Evolutionary conservation across 257 asterid genomes (phyloP).

Genomic region (Nicotiana tomentosiformis): DNA sequence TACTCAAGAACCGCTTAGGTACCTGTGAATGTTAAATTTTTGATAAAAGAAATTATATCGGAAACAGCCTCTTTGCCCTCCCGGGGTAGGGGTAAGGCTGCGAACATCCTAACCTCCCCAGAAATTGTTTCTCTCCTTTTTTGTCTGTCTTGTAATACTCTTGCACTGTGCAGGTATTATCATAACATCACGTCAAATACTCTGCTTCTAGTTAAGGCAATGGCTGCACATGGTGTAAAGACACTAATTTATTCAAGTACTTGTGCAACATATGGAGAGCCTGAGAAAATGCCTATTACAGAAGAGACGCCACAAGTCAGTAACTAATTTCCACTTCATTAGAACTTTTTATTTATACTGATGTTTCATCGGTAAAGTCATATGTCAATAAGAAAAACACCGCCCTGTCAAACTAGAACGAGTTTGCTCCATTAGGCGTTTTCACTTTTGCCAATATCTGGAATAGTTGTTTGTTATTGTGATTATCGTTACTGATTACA

Average conservation of each 20-base stretch:
- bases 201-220: constrained; percentile 66
- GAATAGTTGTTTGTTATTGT: neutral
- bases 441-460: neutral
- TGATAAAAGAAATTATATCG: neutral
- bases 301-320: constrained; percentile 86
- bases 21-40: neutral
- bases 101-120: too few species aligned
- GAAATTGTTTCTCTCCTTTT: neutral
- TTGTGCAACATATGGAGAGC: constrained; percentile 96
- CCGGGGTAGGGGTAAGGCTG: too few species aligned
- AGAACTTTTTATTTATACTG: neutral
- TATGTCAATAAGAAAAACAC: neutral
- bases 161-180: constrained; percentile 50
- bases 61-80: too few species aligned
- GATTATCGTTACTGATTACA: neutral
- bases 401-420: neutral
- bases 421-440: neutral
- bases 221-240: constrained; percentile 57
- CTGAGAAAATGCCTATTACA: constrained; percentile 83
- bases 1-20: constrained; percentile 83
- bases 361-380: neutral
- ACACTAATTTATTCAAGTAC: constrained; percentile 89
- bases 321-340: neutral
- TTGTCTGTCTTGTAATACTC: neutral
- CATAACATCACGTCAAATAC: constrained; percentile 94